Base-by-base conservation (phyloP, 2,329 filamentous ascomycete species). In the Furcasterigmium furcatum region DNA sequence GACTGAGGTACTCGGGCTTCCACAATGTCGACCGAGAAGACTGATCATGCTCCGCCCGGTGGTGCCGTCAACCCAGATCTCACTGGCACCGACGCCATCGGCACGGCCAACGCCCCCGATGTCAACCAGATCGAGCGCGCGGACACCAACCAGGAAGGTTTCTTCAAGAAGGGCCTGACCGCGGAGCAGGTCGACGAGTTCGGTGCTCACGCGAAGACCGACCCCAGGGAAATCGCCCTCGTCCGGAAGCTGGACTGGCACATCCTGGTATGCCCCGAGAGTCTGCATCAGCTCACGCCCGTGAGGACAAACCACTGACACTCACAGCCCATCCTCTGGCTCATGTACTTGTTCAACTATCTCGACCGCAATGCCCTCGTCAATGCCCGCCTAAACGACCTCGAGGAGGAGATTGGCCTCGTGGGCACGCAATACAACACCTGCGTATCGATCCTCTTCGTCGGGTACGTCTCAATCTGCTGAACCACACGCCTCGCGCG, bases 321-420 rank as follows among this genome's bases (percentile, higher is more conserved):
- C 13, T 16, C n/a, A 14, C 13, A 64, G 55, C 63, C 63, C 0
- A 66, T 65, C 53, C 56, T 66, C 4, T 66, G 63, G 61, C 53
- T 55, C 46, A 61, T 68, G 58, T 55, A 59, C 1, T 48, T 66
- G 5, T 43, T 54, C 43, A 53, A 53, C 38, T 53, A 44, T 38
- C 57, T 74, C 14, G 74, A 78, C 52, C 63, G 73, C 13, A 78
- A 76, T 45, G 76, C 80, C 38, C 79, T 82, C 53, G 77, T 79
- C 4, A 74, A 77, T 19, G 79, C 79, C 7, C 66, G 71, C 22
- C 54, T 83, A 24, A 73, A 77, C 46, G 73, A 73, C 1, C 58
- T 82, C 4, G 72, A 78, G 41, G 64, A 71, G 5, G 74, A 82
- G 38, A 60, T 83, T 9, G 61, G 66, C 4, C 60, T 82, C 39